Percentiles rank a stretch among this genome's conserved stretches.
These are phyloP conservation scores for Hemisphaericaspora nanyangensis DNA, from an alignment of 805 yeast genomes.

Conservation along the genomic window DNA sequence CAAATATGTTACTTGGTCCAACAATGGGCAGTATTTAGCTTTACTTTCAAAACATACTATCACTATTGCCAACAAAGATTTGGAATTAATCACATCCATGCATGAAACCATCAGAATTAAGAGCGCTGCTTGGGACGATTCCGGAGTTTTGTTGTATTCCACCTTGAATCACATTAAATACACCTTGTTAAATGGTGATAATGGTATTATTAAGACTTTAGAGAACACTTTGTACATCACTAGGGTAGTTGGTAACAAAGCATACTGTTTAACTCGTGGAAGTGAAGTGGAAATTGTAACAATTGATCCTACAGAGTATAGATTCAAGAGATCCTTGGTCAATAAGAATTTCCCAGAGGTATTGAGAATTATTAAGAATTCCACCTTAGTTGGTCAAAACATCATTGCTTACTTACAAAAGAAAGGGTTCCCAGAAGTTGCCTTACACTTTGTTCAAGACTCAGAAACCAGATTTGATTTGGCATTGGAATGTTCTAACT, in stretches of 20 bases:
- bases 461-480: slow-evolving; percentile 94
- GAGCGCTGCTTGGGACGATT: slow-evolving; percentile 96
- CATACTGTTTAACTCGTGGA: slow-evolving; percentile 78
- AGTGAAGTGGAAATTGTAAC: slow-evolving; percentile 76
- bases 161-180: slow-evolving; percentile 95
- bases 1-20: slow-evolving; percentile 86
- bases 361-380: slow-evolving; percentile 77
- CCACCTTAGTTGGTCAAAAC: slow-evolving; percentile 94
- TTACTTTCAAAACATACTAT: slow-evolving; percentile 88
- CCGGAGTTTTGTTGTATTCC: slow-evolving; percentile 86
- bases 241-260: slow-evolving; percentile 63
- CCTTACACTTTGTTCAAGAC: slow-evolving; percentile 94
- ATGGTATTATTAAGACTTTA: slow-evolving; percentile 89
- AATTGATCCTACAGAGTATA: slow-evolving; percentile 95
- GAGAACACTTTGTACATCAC: slow-evolving; percentile 83
- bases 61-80: slow-evolving; percentile 75
- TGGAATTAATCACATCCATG: slow-evolving; percentile 75
- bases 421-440: slow-evolving; percentile 96
- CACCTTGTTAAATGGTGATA: slow-evolving; percentile 88
- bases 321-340: slow-evolving; percentile 90
- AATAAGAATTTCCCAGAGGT: slow-evolving; percentile 91
- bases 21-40: slow-evolving; percentile 84
- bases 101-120: slow-evolving; percentile 96
- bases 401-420: slow-evolving; percentile 92
- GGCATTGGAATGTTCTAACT: slow-evolving; percentile 90